A percentile compares a stretch with the other conserved stretches of the same genome.
Conservation (phyloP, 805 yeast species). For the Candida tibetensis region DNA sequence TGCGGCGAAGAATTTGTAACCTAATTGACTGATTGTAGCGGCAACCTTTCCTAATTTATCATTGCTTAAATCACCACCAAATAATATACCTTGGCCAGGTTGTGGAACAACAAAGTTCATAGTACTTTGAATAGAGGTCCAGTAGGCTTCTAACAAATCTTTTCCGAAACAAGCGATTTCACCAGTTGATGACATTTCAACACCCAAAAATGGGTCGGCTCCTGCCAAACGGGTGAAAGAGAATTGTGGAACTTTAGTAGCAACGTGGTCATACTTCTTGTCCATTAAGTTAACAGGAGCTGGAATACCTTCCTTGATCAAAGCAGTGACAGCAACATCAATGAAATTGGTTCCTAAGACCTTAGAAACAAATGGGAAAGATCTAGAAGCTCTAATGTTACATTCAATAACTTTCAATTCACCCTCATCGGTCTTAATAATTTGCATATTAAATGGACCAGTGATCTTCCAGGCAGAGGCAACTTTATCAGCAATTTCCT, state of each 20-base stretch:
- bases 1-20: slow-evolving; percentile 80
- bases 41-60: slow-evolving; percentile 76
- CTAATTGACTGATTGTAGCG: slow-evolving; percentile 61
- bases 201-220: slow-evolving; percentile 98
- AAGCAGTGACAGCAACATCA: slow-evolving; percentile 88
- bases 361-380: slow-evolving; percentile 98
- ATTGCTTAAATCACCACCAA: slow-evolving; percentile 88
- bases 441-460: slow-evolving; percentile 98
- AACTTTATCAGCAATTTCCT: slow-evolving; percentile 88
- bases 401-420: slow-evolving; percentile 94
- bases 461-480: slow-evolving; percentile 93
- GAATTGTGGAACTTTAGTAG: slow-evolving; percentile 97
- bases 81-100: slow-evolving; percentile 85
- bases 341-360: slow-evolving; percentile 93
- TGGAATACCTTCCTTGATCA: slow-evolving; percentile 71
- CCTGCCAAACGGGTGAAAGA: slow-evolving; percentile 98
- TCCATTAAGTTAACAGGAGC: slow-evolving; percentile 82
- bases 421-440: slow-evolving; percentile 71
- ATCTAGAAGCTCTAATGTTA: slow-evolving; percentile 96
- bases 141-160: slow-evolving; percentile 85
- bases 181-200: slow-evolving; percentile 99
- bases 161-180: slow-evolving; percentile 97
- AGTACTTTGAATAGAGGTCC: slow-evolving; percentile 95
- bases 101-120: slow-evolving; percentile 95
- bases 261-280: slow-evolving; percentile 74